Base-by-base conservation (phyloP, 805 yeast genomes). In the Yarrowia sp. region DNA sequence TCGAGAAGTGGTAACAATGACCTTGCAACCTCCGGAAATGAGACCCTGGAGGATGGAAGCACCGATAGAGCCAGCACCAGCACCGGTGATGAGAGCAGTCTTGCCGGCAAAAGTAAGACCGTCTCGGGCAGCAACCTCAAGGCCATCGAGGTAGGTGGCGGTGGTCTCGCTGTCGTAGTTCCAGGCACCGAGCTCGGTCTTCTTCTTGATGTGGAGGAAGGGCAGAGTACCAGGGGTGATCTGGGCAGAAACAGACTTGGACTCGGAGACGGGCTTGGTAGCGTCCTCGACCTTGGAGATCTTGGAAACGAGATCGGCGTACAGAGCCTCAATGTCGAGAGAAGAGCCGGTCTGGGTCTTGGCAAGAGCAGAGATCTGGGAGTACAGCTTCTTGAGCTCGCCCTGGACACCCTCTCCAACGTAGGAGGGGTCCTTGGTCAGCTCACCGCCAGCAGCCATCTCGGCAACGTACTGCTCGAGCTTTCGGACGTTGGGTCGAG, bases 11-110 rank as follows among this genome's bases (percentile, higher is more conserved):
- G 99, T 95, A 68, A 94, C 97, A 76, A 95, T 83, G 74, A 93
- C 98, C 79, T 90, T 91, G 58, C 99, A 98, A 84, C 99, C 99
- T 81, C 99, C 99, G 76, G 94, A 87, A 68, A 95, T 83, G 77
- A 95, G 84, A 72, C 99, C 99, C 82, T 91, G 96, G 77, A 95
- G 84, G 73, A 95, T 86, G 80, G 95, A 97, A 70, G 97, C 97
- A 82, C 98, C 99, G 76, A 95, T 95, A 64, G 99, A 95, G 67
- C 98, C 99, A 60, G 91, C 93, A 84, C 99, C 99, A 64, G 98
- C 98, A 84, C 99, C 99, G 60, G 99, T 95, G 72, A 95, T 84
- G 75, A 95, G 85, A 65, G 93, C 97, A 73, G 88, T 87, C 80
- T 92, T 95, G 78, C 87, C 91, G 78, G 88, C 87, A 83, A 88